Conservation (phyloP, 2,329 filamentous ascomycete genomes). For the Diplodia mutila region DNA sequence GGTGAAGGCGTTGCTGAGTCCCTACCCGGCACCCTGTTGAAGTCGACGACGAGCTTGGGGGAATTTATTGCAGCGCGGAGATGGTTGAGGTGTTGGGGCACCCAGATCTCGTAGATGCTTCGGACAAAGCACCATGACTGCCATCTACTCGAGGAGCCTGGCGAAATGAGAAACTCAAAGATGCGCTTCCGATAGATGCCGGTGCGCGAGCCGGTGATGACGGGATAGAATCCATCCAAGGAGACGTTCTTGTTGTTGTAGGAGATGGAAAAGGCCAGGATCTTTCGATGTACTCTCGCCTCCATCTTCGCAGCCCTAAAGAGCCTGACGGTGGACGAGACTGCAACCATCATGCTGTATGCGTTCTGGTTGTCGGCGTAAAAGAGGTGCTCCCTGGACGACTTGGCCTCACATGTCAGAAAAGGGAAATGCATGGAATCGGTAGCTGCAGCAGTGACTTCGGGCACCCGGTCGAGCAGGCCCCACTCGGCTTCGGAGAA, state of each 20-base stretch:
- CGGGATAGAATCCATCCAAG: background rate
- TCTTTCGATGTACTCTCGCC: background rate
- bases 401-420: background rate
- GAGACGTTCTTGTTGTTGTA: background rate
- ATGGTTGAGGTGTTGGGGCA: no score
- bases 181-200: background rate
- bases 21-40: no score
- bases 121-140: no score
- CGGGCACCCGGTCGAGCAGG: background rate
- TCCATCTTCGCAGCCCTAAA: background rate
- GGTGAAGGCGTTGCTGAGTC: no score
- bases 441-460: background rate
- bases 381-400: background rate
- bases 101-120: no score
- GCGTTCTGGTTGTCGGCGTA: background rate
- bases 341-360: background rate
- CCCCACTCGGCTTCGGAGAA: background rate
- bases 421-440: background rate
- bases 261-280: background rate
- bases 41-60: no score
- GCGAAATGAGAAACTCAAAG: background rate
- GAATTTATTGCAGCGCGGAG: no score
- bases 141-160: no score
- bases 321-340: background rate
- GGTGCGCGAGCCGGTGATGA: background rate